phyloP scores from a whole-genome alignment of 2,329 filamentous ascomycete genomes.

The Clonostachys rhizophaga region DNA sequence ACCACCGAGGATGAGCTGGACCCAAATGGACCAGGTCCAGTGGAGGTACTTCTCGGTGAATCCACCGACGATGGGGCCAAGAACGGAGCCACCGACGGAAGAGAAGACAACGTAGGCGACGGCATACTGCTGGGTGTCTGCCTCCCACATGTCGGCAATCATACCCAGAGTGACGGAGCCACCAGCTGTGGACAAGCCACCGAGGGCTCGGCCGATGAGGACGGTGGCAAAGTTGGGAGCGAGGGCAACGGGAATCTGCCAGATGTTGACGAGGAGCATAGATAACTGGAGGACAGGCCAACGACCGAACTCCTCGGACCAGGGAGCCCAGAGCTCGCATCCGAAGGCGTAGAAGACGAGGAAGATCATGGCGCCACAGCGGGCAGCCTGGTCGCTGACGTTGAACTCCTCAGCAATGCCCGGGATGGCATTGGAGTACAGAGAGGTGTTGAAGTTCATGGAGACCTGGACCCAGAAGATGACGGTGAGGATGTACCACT shows the following conservation, averaged over 20 bases:
- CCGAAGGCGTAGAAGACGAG: constrained; percentile 78
- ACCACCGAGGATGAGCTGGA: constrained; percentile 74
- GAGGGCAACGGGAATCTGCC: constrained; percentile 66
- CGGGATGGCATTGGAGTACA: constrained; percentile 65
- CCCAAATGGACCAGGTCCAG: constrained; percentile 79
- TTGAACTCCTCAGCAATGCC: constrained; percentile 64
- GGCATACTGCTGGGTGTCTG: constrained; percentile 68
- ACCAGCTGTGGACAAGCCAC: constrained; percentile 66
- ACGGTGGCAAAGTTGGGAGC: constrained; percentile 69
- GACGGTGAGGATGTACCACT: constrained; percentile 69
- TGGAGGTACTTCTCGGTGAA: constrained; percentile 63
- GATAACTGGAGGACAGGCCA: constrained; percentile 71
- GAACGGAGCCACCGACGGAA: constrained; percentile 70
- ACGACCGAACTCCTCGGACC: constrained; percentile 78
- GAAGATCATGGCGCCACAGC: constrained; percentile 74
- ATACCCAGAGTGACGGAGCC: constrained; percentile 68
- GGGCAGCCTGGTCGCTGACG: constrained; percentile 64
- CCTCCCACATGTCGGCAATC: constrained; percentile 71
- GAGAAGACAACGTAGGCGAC: constrained; percentile 76
- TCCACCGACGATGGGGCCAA: constrained; percentile 75
- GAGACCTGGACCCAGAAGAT: constrained; percentile 72
- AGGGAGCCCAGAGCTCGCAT: constrained; percentile 84
- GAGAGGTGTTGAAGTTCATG: constrained; percentile 75
- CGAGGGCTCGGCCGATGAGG: constrained; percentile 65
- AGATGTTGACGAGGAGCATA: constrained; percentile 73